These are phyloP conservation scores for Biancaea sappan DNA, from an alignment of 306 rosid species.

Conservation along the genomic window DNA sequence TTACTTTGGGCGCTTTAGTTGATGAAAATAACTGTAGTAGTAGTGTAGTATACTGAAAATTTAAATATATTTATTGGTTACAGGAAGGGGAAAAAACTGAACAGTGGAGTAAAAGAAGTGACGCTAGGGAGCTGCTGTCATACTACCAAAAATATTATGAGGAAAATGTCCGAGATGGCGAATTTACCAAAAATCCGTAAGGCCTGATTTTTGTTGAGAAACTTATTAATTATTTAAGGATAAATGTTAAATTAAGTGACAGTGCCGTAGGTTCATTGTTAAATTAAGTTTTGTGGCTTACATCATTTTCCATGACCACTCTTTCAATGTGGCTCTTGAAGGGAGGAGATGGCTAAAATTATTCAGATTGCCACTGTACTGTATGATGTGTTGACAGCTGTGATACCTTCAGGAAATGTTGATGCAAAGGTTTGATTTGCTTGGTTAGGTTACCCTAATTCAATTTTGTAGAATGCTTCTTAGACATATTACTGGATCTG, in stretches of 20 bases:
- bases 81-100: conserved; percentile 52
- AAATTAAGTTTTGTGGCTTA: conserved; percentile 1
- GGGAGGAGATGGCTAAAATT: conserved; percentile 75
- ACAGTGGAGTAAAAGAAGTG: conserved; percentile 28
- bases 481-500: conserved; percentile 21
- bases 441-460: neutral
- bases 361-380: conserved; percentile 66
- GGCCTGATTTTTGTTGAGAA: conserved; percentile 34
- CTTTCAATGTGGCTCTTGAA: conserved; percentile 29
- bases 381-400: conserved; percentile 56
- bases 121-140: conserved; percentile 47
- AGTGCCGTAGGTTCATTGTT: no score
- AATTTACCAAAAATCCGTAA: conserved; percentile 66
- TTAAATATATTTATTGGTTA: conserved; percentile 17
- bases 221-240: no score
- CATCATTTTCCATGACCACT: neutral
- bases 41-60: neutral
- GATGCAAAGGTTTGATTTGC: conserved; percentile 46
- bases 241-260: no score
- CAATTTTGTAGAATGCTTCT: conserved; percentile 3
- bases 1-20: neutral
- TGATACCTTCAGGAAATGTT: conserved; percentile 35
- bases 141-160: conserved; percentile 56
- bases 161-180: conserved; percentile 48
- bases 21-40: neutral